A percentile compares a stretch with the other conserved stretches of the same genome.
These are phyloP conservation scores for Agrocybe pediades DNA, from an alignment of 768 basidiomycete species.

Conservation along the genomic window DNA sequence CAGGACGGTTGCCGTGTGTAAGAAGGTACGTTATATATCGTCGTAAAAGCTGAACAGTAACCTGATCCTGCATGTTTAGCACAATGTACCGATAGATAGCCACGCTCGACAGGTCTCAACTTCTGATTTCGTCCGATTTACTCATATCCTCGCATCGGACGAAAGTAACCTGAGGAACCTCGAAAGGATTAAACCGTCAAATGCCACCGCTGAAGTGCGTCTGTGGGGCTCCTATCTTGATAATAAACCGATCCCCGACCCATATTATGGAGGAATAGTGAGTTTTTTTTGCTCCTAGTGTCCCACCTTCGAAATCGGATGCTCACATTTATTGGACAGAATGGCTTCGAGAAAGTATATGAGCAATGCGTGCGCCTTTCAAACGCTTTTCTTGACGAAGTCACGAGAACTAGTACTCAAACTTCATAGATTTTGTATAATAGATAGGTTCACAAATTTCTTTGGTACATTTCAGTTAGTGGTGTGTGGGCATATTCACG, in stretches of 20 bases:
- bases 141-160: conserved; percentile 88
- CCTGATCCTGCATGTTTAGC: conserved; percentile 40
- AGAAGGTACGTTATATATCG: conserved; percentile 49
- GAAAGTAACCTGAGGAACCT: conserved; percentile 70
- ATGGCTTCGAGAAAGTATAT: conserved; percentile 78
- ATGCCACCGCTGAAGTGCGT: conserved; percentile 62
- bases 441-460: conserved; percentile 1
- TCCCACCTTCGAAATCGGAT: neutral
- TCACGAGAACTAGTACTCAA: conserved; percentile 32
- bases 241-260: conserved; percentile 73
- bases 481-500: conserved; percentile 84
- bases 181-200: conserved; percentile 46
- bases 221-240: conserved; percentile 86
- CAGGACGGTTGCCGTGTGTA: conserved; percentile 72
- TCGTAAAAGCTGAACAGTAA: neutral
- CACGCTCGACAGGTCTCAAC: conserved; percentile 64
- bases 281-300: conserved; percentile 20
- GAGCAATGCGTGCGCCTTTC: conserved; percentile 74
- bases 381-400: conserved; percentile 77
- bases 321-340: conserved; percentile 31
- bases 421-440: neutral
- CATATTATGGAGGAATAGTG: conserved; percentile 78
- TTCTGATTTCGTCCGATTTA: conserved; percentile 74
- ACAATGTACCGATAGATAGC: conserved; percentile 71
- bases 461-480: conserved; percentile 35